These are phyloP conservation scores for Triangularia setosa DNA, from an alignment of 2,329 filamentous ascomycete species.

Conservation along the genomic window DNA sequence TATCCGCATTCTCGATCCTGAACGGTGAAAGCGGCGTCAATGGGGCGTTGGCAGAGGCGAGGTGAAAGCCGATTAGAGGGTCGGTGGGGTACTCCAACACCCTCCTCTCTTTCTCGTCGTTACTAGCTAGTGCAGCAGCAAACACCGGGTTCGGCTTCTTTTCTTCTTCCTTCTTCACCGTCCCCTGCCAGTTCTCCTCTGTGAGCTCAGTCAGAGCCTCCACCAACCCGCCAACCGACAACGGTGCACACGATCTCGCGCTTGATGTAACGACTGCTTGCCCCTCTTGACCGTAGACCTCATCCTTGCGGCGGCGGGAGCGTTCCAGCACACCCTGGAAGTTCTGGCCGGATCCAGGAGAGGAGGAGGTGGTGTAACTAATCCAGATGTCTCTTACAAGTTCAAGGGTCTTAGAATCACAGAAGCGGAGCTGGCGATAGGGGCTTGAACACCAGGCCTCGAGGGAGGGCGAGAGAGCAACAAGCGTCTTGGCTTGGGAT, in stretches of 20 bases:
- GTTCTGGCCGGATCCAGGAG: neutral
- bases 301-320: conserved; percentile 3
- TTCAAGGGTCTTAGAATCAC: conserved; percentile 43
- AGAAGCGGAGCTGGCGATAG: conserved; percentile 49
- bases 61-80: conserved; percentile 54
- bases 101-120: neutral
- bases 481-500: conserved; percentile 42
- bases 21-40: conserved; percentile 40
- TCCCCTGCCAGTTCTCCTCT: conserved; percentile 14
- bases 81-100: conserved; percentile 42
- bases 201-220: neutral
- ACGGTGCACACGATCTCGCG: conserved; percentile 11
- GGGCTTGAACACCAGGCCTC: conserved; percentile 41
- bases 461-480: conserved; percentile 35
- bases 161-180: neutral
- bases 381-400: conserved; percentile 40
- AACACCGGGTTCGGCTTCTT: conserved; percentile 43
- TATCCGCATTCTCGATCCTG: conserved; percentile 18
- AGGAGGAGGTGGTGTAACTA: conserved; percentile 29
- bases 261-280: neutral
- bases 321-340: neutral
- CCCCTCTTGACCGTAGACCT: neutral
- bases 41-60: conserved; percentile 44
- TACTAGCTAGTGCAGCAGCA: conserved; percentile 28
- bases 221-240: conserved; percentile 6